Base-by-base conservation (phyloP, 306 rosid genomes). In the Cucumis cinereus region DNA sequence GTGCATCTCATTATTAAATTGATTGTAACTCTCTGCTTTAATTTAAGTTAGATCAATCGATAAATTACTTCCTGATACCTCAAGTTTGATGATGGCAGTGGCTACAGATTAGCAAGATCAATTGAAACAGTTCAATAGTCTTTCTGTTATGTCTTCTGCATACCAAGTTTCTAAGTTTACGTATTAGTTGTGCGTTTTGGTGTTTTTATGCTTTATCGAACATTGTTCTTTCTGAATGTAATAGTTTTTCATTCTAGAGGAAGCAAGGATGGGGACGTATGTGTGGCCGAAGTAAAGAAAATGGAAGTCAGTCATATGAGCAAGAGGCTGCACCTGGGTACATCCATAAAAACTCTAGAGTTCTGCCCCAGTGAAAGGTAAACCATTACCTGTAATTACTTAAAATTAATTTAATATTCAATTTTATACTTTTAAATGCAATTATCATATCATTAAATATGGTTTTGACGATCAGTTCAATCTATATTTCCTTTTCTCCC, bases 331-430 rank as follows among this genome's bases (percentile, higher is more conserved):
- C 97, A 94, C 77, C 84, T 91, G 58, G 97, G 97, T 76, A 89
- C 96, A 63, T 70, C 81, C 83, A 94, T 94, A 77, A 88, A 84
- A 59, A 79, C 91, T 1, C 83, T 94, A 8, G 94, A 89, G 43
- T 91, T 91, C 73, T 94, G 98, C 83, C 98, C 98, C 77, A 78
- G 79, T 58, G 98, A 94, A 86, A 94, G 97, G 98, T 89, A 80
- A 49, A 17, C 47, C 5, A 43, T 68, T 36, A 43, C 5, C 50
- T 45, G 11, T 45, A 45, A 11, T 45, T 11, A 45, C 15, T 45
- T 45, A 2, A 45, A 45, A 45, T 3, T 45, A 45, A 10, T 45
- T 45, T 45, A 11, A 11, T 45, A 45, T 45, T 45, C 11, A 45
- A 45, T 3, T 43, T 43, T 43, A 43, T 43, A 43, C 0, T 43